Percentiles rank a stretch among this genome's conserved stretches.
Evolutionary conservation across 2,329 filamentous ascomycete species (phyloP).

Genomic region (Talaromyces sp.): DNA sequence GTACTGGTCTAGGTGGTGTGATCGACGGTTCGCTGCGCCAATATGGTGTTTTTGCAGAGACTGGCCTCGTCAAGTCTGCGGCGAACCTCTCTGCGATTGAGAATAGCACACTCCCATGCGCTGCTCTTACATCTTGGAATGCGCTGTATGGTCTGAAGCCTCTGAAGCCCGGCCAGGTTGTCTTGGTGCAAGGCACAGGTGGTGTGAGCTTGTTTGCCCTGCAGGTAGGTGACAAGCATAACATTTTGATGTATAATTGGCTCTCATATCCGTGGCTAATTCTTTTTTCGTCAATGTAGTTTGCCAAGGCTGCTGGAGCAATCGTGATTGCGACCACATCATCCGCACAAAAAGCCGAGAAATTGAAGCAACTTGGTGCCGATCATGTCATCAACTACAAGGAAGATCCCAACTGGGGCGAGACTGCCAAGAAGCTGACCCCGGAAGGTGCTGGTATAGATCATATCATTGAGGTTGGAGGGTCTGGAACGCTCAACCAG

Average conservation of each 20-base stretch:
- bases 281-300: conserved; percentile 28
- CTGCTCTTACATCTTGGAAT: conserved; percentile 68
- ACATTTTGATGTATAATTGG: too few relatives aligned
- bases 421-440: conserved; percentile 55
- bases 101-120: conserved; percentile 62
- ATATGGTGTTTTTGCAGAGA: conserved; percentile 69
- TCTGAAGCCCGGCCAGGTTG: conserved; percentile 58
- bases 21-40: conserved; percentile 70
- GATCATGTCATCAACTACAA: conserved; percentile 65
- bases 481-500: conserved; percentile 62
- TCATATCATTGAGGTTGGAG: conserved; percentile 68
- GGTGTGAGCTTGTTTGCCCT: conserved; percentile 62
- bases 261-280: too few relatives aligned
- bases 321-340: conserved; percentile 63
- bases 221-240: conserved; percentile 42
- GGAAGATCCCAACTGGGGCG: conserved; percentile 61
- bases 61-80: conserved; percentile 67
- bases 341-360: conserved; percentile 56
- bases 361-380: conserved; percentile 60
- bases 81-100: conserved; percentile 57
- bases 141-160: conserved; percentile 61
- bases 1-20: conserved; percentile 67
- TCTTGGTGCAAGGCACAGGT: conserved; percentile 64
- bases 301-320: conserved; percentile 55
- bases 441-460: conserved; percentile 60